phyloP scores from a whole-genome alignment of 495 filamentous ascomycete genomes.

The Chaetomium fimeti region DNA sequence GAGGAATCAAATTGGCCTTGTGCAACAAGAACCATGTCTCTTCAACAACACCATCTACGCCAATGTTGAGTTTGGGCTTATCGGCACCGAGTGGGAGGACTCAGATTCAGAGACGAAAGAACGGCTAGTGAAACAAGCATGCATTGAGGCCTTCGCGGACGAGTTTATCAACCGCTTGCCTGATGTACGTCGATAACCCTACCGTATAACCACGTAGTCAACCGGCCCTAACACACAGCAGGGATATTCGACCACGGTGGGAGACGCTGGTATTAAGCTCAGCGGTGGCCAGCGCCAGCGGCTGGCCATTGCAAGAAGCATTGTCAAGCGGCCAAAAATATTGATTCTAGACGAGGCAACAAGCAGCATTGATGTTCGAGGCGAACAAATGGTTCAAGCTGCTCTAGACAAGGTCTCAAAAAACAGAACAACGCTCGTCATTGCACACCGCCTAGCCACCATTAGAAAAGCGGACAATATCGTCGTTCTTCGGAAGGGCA shows the following conservation, averaged over 20 bases:
- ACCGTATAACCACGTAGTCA: conserved; percentile 1
- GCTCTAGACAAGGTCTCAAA: conserved; percentile 55
- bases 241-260: conserved; percentile 63
- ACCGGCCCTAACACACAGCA: conserved; percentile 25
- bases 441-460: conserved; percentile 61
- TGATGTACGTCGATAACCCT: conserved; percentile 35
- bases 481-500: conserved; percentile 56
- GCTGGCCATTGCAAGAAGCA: conserved; percentile 65
- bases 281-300: conserved; percentile 65
- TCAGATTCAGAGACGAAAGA: conserved; percentile 50
- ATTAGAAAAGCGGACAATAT: conserved; percentile 66
- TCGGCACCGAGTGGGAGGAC: conserved; percentile 61
- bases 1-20: conserved; percentile 59
- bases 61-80: conserved; percentile 49
- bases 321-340: conserved; percentile 76
- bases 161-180: conserved; percentile 61
- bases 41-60: conserved; percentile 67
- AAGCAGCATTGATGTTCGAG: conserved; percentile 57
- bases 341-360: conserved; percentile 85
- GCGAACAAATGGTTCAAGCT: conserved; percentile 58
- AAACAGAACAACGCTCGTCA: conserved; percentile 59
- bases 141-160: conserved; percentile 60
- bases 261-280: conserved; percentile 59
- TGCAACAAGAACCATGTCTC: conserved; percentile 68
- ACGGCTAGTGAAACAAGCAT: conserved; percentile 57